Evolutionary conservation across 2,329 filamentous ascomycete genomes (phyloP), one percentile per base, ranked within the genome.

Genomic region (Exserohilum turcica): DNA sequence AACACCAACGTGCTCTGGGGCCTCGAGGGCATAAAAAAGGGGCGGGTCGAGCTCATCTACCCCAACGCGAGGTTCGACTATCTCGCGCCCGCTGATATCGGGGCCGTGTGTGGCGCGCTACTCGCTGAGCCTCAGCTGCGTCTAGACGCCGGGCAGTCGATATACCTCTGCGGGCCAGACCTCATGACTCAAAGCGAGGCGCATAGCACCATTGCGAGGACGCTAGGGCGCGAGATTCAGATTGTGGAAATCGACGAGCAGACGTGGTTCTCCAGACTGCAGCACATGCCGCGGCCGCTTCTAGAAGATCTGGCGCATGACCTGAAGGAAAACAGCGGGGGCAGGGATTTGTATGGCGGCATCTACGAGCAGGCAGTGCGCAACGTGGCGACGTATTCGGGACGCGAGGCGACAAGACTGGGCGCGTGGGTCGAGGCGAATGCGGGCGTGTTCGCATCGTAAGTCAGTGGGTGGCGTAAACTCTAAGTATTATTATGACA

Each of bases 261-360:
- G 19, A n/a, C 24, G 24, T 54, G 28, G 32, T 32, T 8, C n/a
- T 18, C 42, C 35, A 53, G 38, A 31, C 13, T 48, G 37, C 33
- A 3, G 10, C 21, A 43, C 13, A 45, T 55, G 35, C 48, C 48
- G 9, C 44, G 27, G 12, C 37, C 32, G 13, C 12, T 52, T 28
- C 21, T 57, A 12, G 48, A 54, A 9, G 47, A 36, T 2, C 16
- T 58, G 24, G 42, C 24, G 9, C 15, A 38, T 12, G 37, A 18
- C 2, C 24, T 57, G 59, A 83, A 91, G 63, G 88, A 88, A 73
- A 80, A 80, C 54, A 80, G 80, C 48, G 83, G 84, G 65, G 79
- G 78, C 53, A 16, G 39, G 19, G 61, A 64, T 40, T 54, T 48
- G 33, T 64, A 69, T 48, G 46, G 49, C 43, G 59, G 57, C 52